phyloP scores from a whole-genome alignment of 352 stramenopile species.

The Phytophthora citricola region DNA sequence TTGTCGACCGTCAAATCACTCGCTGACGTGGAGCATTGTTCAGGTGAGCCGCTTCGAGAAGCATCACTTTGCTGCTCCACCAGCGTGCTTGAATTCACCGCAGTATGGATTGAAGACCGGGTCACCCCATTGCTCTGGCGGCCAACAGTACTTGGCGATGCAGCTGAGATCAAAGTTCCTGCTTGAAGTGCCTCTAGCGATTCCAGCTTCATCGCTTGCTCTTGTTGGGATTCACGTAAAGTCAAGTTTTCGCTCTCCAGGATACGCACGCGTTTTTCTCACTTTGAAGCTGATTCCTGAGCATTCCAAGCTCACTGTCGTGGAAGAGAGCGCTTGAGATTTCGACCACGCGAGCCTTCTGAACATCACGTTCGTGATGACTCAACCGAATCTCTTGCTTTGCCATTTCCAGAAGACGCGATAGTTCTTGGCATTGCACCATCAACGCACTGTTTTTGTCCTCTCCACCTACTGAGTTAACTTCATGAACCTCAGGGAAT shows the following conservation, averaged over 20 bases:
- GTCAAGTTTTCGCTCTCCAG: conserved; percentile 67
- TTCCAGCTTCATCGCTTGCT: conserved; percentile 61
- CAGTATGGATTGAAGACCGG: background rate
- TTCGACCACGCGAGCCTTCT: conserved; percentile 55
- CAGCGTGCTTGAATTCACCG: background rate
- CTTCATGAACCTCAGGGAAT: conserved; percentile 5
- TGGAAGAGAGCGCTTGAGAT: conserved; percentile 58
- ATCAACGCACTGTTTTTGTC: conserved; percentile 38
- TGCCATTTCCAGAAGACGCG: conserved; percentile 65
- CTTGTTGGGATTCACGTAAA: conserved; percentile 53
- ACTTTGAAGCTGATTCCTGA: conserved; percentile 64
- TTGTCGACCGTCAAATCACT: conserved; percentile 10
- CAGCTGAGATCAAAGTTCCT: conserved; percentile 17
- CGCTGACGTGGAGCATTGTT: conserved; percentile 3
- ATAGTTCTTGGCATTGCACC: conserved; percentile 60
- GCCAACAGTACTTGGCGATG: background rate
- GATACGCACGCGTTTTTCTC: conserved; percentile 69
- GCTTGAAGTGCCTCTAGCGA: conserved; percentile 41
- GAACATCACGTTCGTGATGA: conserved; percentile 61
- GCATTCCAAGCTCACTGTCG: conserved; percentile 54
- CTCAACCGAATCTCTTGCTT: conserved; percentile 78
- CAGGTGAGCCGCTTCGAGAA: background rate
- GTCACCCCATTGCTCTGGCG: background rate
- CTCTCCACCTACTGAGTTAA: background rate
- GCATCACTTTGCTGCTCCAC: background rate